Evolutionary conservation across 1,284 basidiomycete genomes (phyloP), one percentile per base, ranked within the genome.

Genomic region (Cryptococcus amylolentus): DNA sequence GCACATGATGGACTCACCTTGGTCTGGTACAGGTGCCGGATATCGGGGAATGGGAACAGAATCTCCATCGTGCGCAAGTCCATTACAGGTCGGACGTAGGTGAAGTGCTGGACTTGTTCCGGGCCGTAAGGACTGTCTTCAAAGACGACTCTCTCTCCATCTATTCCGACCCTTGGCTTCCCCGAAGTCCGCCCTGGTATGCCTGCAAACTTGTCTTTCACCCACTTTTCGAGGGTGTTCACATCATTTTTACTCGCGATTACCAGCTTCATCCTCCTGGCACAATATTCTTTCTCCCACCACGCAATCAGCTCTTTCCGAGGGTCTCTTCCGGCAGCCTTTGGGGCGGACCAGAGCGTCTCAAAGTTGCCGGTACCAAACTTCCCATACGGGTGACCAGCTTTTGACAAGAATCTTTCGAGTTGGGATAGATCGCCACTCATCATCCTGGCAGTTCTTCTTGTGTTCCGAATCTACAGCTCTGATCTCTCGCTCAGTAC

Each of bases 391-490:
- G 86, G 84, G 74, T 98, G 95, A 1, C 86, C 86, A 1, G 82
- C 81, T 62, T 84, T 86, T 59, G 85, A 88, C 41, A 97, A 83
- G 63, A 87, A 84, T 78, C 98, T 98, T 78, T 92, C 93, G 27
- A 98, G 80, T 78, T 99, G 96, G 96, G 79, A 90, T 98, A 54
- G 94, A 86, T 16, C 96, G 85, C 93, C 94, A 98, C 70, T 88
- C 80, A 75, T 98, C 95, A n/a, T 81, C 81, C 77, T 98, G 95
- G 51, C 92, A 83, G 73, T 98, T 98, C 81, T 98, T 98, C 81
- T 92, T 93, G 82, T 98, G 89, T 74, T 99, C 96, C 1, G 93
- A 97, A 73, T 98, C 89, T 37, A 99, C 96, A 1, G 96, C 96
- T 65, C 93, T 93, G 64, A 35, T 35, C 31, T 35, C 6, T 35